Evolutionary conservation across 2,329 filamentous ascomycete genomes (phyloP).

Genomic region (Gnomoniopsis sp.): DNA sequence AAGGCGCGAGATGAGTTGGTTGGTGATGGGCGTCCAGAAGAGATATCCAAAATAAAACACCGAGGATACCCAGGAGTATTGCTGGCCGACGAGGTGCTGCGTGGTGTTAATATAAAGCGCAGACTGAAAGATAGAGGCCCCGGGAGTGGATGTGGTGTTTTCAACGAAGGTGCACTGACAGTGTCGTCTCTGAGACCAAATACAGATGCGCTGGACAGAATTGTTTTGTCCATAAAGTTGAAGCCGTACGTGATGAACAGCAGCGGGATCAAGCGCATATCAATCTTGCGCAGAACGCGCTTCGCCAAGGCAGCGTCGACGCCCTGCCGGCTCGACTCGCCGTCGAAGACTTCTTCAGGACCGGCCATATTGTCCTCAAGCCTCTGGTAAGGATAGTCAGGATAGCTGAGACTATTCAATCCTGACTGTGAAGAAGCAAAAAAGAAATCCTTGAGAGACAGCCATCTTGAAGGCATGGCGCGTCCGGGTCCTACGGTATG

Average conservation of each 20-base stretch:
- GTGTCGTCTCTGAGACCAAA: conserved; percentile 52
- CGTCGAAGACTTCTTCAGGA: conserved; percentile 4
- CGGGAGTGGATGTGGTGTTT: neutral
- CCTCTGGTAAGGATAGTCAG: conserved; percentile 5
- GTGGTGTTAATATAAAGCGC: neutral
- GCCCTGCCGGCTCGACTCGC: neutral
- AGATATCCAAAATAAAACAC: conserved; percentile 44
- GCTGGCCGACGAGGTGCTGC: conserved; percentile 34
- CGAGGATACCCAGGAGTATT: conserved; percentile 44
- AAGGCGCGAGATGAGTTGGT: conserved; percentile 43
- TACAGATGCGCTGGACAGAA: conserved; percentile 52
- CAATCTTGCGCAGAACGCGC: conserved; percentile 52
- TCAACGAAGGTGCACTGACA: conserved; percentile 19
- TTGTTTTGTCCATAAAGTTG: conserved; percentile 61
- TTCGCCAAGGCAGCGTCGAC: conserved; percentile 24
- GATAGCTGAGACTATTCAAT: neutral
- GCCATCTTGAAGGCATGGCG: conserved; percentile 10
- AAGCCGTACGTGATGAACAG: conserved; percentile 56
- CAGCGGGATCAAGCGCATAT: conserved; percentile 51
- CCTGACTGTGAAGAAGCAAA: neutral
- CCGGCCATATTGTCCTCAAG: conserved; percentile 6
- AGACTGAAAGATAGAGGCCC: neutral
- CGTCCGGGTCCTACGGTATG: neutral
- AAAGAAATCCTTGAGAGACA: neutral
- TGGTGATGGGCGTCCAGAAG: conserved; percentile 35